Evolutionary conservation across 73 alveolate species (phyloP), one percentile per base, ranked within the genome.

Genomic region (Tetrahymena malaccensis): DNA sequence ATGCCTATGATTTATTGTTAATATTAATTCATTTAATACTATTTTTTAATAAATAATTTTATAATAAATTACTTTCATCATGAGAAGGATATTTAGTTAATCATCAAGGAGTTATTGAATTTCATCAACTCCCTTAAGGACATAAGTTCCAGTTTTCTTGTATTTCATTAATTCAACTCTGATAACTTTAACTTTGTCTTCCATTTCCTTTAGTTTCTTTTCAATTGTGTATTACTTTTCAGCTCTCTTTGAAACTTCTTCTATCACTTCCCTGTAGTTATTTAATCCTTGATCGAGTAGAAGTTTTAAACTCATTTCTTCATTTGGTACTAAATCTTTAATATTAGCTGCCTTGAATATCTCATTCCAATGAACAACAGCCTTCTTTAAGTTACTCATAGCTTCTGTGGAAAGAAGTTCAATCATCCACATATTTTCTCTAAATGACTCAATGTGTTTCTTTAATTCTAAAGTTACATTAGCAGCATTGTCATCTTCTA

Each of bases 331-430:
- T 38, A 95, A 37, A 94, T 55, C 55, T 13, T n/a, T 43, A 0
- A 83, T 97, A 58, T 95, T 98, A 0, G 97, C 96, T 83, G 89
- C 89, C 31, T 98, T 97, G 95, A 97, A 94, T 35, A 99, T 96
- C 96, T 98, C 99, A 93, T 98, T 97, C 99, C 99, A 99, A 94
- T 98, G 99, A 85, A 98, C 99, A 70, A 70, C 19, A 89, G 84
- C 55, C 27, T 95, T 85, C 17, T 94, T 94, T 15, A 85, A 55
- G 93, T 99, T 99, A 85, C 95, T 85, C 85, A 99, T 96, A 25
- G 99, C 99, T 85, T 99, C 99, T 85, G 99, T 97, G 43, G 98
- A 95, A 93, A 99, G 94, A 94, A 98, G 96, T 94, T 98, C 99
- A 50, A 99, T 98, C 97, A 98, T 97, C 94, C 98, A 99, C 96